Evolutionary conservation across 176 grass and related monocot species (phyloP).

Genomic region (Aechmea fasciata): DNA sequence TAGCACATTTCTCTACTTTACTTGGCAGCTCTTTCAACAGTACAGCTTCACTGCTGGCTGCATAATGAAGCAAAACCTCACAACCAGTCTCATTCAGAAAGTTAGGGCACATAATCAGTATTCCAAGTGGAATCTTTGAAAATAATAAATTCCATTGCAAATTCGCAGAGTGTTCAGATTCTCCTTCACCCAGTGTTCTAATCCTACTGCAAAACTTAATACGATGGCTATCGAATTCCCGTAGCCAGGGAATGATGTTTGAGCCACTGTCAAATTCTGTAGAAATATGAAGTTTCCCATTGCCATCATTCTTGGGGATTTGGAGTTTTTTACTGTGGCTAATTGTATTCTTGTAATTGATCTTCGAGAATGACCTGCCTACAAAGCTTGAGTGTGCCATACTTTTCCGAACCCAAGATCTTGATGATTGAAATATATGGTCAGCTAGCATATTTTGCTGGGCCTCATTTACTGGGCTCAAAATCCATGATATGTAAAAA

Average conservation of each 20-base stretch:
- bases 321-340: conserved; percentile 35
- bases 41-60: conserved; percentile 38
- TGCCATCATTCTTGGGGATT: conserved; percentile 15
- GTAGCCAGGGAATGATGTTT: conserved; percentile 17
- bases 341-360: conserved; percentile 9
- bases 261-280: conserved; percentile 11
- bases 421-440: conserved; percentile 47
- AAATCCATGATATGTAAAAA: conserved; percentile 63
- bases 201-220: conserved; percentile 16
- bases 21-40: conserved; percentile 24
- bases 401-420: conserved; percentile 33
- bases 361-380: neutral
- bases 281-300: conserved; percentile 20
- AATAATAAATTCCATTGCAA: conserved; percentile 35
- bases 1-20: conserved; percentile 30
- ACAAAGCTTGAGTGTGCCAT: conserved; percentile 5
- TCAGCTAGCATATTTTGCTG: conserved; percentile 33
- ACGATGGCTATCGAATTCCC: conserved; percentile 35
- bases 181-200: conserved; percentile 15
- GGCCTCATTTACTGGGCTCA: conserved; percentile 39
- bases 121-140: conserved; percentile 50
- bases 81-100: conserved; percentile 40
- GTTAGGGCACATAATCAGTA: conserved; percentile 38
- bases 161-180: neutral
- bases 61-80: conserved; percentile 46